These are phyloP conservation scores for Ophiobolus disseminans DNA, from an alignment of 2,329 filamentous ascomycete species.

Conservation along the genomic window DNA sequence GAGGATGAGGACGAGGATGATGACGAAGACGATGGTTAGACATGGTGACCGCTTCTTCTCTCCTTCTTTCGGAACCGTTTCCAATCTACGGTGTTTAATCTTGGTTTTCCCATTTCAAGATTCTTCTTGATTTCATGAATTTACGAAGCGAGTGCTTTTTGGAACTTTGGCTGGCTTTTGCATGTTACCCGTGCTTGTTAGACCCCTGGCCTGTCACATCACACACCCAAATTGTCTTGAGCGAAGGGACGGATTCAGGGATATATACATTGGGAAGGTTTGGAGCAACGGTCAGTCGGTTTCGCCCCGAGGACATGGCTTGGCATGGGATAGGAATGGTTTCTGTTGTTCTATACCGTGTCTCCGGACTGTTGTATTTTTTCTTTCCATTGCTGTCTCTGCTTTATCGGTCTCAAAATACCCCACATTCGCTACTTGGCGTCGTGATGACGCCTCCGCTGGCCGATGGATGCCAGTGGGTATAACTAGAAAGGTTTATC, in stretches of 20 bases:
- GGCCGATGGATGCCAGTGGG: slow-evolving; percentile 26
- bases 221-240: slow-evolving; percentile 45
- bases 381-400: slow-evolving; percentile 14
- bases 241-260: slow-evolving; percentile 27
- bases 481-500: slow-evolving; percentile 45
- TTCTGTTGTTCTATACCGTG: neutral
- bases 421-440: slow-evolving; percentile 39
- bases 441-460: slow-evolving; percentile 24
- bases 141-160: slow-evolving; percentile 50
- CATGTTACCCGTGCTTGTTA: slow-evolving; percentile 41
- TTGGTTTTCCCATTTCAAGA: slow-evolving; percentile 26
- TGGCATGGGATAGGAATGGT: slow-evolving; percentile 10
- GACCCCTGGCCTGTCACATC: slow-evolving; percentile 26
- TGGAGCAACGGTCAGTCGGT: slow-evolving; percentile 30
- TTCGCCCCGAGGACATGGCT: slow-evolving; percentile 8
- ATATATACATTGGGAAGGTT: slow-evolving; percentile 27
- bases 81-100: slow-evolving; percentile 28
- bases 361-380: slow-evolving; percentile 14
- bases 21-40: slow-evolving; percentile 56
- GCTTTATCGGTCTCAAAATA: slow-evolving; percentile 13
- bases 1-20: slow-evolving; percentile 60
- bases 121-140: slow-evolving; percentile 41
- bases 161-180: slow-evolving; percentile 34
- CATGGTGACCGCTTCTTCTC: neutral
- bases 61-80: slow-evolving; percentile 12